Evolutionary conservation across 2,329 filamentous ascomycete species (phyloP).

Genomic region (Tolypocladium inflatum): DNA sequence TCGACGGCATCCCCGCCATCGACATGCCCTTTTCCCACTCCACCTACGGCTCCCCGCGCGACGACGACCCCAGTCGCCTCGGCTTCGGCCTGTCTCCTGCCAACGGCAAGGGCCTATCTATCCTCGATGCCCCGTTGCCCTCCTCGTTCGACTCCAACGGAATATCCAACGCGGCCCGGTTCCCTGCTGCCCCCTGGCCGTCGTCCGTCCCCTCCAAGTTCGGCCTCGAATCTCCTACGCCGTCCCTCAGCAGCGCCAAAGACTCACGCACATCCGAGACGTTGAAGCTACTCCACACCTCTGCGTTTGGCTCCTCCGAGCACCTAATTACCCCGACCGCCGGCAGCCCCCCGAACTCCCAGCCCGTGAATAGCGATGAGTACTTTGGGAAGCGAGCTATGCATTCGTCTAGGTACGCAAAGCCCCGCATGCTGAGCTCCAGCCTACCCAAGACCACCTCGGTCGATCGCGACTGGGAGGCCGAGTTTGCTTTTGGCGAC

Average conservation of each 20-base stretch:
- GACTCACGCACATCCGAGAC: slow-evolving; percentile 53
- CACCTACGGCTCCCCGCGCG: slow-evolving; percentile 74
- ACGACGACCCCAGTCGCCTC: slow-evolving; percentile 46
- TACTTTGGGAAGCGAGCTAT: slow-evolving; percentile 63
- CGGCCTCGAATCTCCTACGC: slow-evolving; percentile 74
- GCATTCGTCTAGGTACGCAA: slow-evolving; percentile 56
- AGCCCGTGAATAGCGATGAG: slow-evolving; percentile 45
- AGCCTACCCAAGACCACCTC: slow-evolving; percentile 55
- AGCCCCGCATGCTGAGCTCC: slow-evolving; percentile 61
- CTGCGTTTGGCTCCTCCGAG: slow-evolving; percentile 56
- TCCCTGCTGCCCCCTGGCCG: slow-evolving; percentile 69
- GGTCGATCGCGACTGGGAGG: slow-evolving; percentile 56
- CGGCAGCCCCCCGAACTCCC: slow-evolving; percentile 38
- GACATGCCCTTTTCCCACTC: slow-evolving; percentile 52
- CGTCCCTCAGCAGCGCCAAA: slow-evolving; percentile 56
- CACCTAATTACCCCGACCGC: slow-evolving; percentile 46
- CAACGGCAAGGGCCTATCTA: slow-evolving; percentile 65
- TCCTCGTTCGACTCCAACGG: slow-evolving; percentile 96
- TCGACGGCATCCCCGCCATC: slow-evolving; percentile 48
- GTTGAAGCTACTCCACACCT: slow-evolving; percentile 55
- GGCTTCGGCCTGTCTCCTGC: slow-evolving; percentile 73
- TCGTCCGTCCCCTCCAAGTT: slow-evolving; percentile 91
- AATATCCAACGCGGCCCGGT: slow-evolving; percentile 81
- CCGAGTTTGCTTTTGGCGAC: slow-evolving; percentile 65
- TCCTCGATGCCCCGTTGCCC: slow-evolving; percentile 83